Conservation (phyloP, 768 basidiomycete genomes). For the Coprinellus micaceus region DNA sequence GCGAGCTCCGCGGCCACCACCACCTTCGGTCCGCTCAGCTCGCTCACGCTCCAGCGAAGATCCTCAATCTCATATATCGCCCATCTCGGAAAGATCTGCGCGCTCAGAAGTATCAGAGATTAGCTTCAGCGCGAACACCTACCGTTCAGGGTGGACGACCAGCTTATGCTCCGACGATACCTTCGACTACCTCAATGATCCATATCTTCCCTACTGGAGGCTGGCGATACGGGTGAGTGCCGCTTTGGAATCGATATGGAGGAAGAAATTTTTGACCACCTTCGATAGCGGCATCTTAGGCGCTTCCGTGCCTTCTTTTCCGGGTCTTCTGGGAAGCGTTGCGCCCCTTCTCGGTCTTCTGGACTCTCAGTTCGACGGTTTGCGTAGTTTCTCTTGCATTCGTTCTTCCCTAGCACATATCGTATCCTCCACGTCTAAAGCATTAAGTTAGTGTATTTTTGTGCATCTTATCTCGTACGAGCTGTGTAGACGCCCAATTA, state of each 20-base stretch:
- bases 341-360: background rate
- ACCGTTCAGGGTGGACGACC: conserved; percentile 2
- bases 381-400: background rate
- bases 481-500: background rate
- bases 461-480: background rate
- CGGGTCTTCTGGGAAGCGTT: background rate
- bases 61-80: too few species aligned
- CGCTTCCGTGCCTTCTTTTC: background rate
- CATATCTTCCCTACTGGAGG: background rate
- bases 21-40: too few species aligned
- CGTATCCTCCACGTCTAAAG: background rate
- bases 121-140: background rate
- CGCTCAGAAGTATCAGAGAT: background rate
- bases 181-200: conserved; percentile 3
- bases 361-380: background rate
- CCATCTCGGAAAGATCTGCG: background rate
- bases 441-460: background rate
- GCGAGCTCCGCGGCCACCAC: background rate
- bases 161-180: conserved; percentile 2
- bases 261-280: background rate
- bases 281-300: background rate
- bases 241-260: background rate
- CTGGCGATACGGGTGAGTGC: background rate
- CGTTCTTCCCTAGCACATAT: background rate
- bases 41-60: too few species aligned